Evolutionary conservation across 805 yeast genomes (phyloP), one percentile per base, ranked within the genome.

Genomic region (Starmerella asiatica): DNA sequence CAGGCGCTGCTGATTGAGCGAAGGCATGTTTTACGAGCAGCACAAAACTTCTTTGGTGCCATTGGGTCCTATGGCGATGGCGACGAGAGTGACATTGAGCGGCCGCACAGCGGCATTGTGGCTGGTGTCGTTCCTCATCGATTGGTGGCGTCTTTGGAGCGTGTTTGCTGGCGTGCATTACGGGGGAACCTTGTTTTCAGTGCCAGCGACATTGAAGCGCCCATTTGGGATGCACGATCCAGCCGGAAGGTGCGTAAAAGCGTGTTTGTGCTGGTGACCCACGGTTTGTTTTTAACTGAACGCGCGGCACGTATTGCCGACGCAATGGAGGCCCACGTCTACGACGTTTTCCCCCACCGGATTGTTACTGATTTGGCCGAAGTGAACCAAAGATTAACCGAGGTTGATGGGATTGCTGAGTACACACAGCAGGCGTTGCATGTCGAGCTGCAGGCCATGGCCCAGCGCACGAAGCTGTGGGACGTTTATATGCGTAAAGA

Each of bases 131-230:
- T 91, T 34, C 69, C 75, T 32, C 70, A 91, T 52, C 72, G 67
- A 9, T 80, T 79, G 54, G 68, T 84, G 21, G 72, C 69, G 14
- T 67, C 78, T 2, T 65, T 91, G 46, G 85, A 85, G 56, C 80
- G 76, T 52, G 83, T 91, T 41, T 63, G 85, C 35, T 91, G 95
- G 94, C 73, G 99, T 62, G 75, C 84, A 16, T 69, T 88, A 47
- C 75, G 98, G 58, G 98, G 98, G 55, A 91, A 91, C 58, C 65
- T 93, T 48, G 83, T 71, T 54, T 72, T 86, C 58, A 76, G 77
- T 49, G 71, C 79, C 47, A 70, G 71, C 35, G 91, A 81, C 49
- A 73, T 88, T 43, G 70, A 71, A 5, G 81, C 79, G 51, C 49
- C 43, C 3, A 62, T 84, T 37, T 71, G 70, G 53, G 93, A 83